A percentile compares a stretch with the other conserved stretches of the same genome.
Evolutionary conservation across 2,329 filamentous ascomycete species (phyloP).

Genomic region (Pseudogymnoascus sp.): DNA sequence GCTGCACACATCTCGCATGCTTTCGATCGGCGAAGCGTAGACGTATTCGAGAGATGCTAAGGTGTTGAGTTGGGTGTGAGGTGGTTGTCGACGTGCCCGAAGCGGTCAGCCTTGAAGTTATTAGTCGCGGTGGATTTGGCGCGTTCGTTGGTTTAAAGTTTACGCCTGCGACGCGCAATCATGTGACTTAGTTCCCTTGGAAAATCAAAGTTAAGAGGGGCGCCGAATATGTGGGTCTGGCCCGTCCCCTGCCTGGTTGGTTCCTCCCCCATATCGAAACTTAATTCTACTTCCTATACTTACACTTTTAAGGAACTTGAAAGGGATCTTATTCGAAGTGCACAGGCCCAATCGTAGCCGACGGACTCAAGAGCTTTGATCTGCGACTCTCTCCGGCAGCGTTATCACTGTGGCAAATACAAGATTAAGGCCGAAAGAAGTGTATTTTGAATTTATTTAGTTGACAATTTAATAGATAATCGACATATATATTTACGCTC

Average conservation of each 20-base stretch:
- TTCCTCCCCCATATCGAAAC: not conserved
- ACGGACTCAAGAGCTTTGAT: not conserved
- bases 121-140: not conserved
- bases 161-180: not conserved
- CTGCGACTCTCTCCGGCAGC: not conserved
- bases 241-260: not conserved
- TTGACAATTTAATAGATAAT: not conserved
- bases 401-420: not conserved
- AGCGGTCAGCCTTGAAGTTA: slow-evolving; percentile 6
- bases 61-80: not conserved
- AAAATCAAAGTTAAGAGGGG: not conserved
- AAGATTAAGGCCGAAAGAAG: not conserved
- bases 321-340: not conserved
- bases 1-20: slow-evolving; percentile 15
- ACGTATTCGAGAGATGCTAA: not conserved
- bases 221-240: not conserved
- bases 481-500: not conserved
- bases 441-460: too few species aligned
- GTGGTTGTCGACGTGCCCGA: not conserved
- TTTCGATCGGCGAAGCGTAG: not conserved
- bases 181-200: not conserved
- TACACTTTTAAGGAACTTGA: not conserved
- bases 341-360: not conserved
- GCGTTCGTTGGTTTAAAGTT: not conserved
- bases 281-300: not conserved